phyloP scores from a whole-genome alignment of 352 stramenopile genomes.

The Globisporangium alternatum region DNA sequence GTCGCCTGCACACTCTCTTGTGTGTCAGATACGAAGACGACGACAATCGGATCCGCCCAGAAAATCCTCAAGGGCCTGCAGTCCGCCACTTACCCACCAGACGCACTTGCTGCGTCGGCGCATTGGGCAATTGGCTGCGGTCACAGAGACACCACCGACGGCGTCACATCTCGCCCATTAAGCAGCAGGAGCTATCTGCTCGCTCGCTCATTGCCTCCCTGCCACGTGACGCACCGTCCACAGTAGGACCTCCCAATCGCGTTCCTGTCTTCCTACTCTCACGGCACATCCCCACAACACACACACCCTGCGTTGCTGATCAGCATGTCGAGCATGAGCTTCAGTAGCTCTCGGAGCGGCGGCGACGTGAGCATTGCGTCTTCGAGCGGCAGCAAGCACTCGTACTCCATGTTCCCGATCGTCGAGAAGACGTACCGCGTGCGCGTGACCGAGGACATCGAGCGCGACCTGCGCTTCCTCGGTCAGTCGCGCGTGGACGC shows the following conservation, averaged over 20 bases:
- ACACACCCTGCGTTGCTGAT: no score
- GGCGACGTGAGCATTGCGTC: conserved; percentile 7
- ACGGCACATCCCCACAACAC: not conserved
- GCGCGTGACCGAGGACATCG: conserved; percentile 76
- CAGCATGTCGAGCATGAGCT: conserved; percentile 25
- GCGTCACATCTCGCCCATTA: not conserved
- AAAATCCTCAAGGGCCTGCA: not conserved
- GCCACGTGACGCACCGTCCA: not conserved
- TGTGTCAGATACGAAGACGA: conserved; percentile 1
- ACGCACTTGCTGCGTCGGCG: no score
- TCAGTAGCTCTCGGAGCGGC: conserved; percentile 24
- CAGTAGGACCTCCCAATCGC: not conserved
- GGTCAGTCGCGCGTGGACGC: conserved; percentile 79
- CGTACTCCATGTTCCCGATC: conserved; percentile 82
- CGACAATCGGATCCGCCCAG: not conserved
- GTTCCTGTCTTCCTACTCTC: not conserved
- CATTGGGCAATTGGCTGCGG: no score
- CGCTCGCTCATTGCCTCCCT: not conserved
- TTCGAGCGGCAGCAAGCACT: conserved; percentile 7
- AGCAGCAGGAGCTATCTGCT: not conserved
- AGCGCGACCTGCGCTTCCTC: conserved; percentile 81
- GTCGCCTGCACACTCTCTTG: not conserved
- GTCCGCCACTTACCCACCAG: not conserved
- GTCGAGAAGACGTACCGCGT: conserved; percentile 83
- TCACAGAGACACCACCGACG: no score